Evolutionary conservation across 164 flowering plant species (phyloP).

Genomic region (Nelumbo lutea): DNA sequence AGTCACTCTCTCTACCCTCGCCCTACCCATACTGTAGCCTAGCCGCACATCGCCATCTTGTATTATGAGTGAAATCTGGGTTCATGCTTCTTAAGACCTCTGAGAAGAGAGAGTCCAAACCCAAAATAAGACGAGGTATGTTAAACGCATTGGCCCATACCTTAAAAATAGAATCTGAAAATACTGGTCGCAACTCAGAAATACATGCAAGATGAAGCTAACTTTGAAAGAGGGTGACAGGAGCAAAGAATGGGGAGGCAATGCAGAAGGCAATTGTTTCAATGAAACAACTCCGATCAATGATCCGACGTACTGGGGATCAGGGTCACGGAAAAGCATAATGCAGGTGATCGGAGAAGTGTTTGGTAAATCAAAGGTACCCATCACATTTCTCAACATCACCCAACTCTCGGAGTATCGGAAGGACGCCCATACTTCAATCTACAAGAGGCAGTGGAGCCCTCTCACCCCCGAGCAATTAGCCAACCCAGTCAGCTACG

Average conservation of each 20-base stretch:
- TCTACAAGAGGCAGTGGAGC: constrained; percentile 91
- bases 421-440: constrained; percentile 82
- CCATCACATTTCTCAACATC: constrained; percentile 73
- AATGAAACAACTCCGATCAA: constrained; percentile 60
- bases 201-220: neutral
- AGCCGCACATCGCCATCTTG: too few species aligned
- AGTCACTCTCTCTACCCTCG: too few species aligned
- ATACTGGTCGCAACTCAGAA: too few species aligned
- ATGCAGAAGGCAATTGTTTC: constrained; percentile 56
- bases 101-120: too few species aligned
- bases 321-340: constrained; percentile 44
- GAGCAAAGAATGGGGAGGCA: constrained; percentile 78
- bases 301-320: constrained; percentile 73
- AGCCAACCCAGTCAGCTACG: constrained; percentile 71
- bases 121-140: too few species aligned
- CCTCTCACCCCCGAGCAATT: constrained; percentile 67
- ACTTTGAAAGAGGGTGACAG: constrained; percentile 26
- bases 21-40: too few species aligned
- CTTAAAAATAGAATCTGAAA: too few species aligned
- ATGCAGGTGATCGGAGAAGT: constrained; percentile 73
- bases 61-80: too few species aligned
- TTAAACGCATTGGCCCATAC: too few species aligned
- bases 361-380: constrained; percentile 44
- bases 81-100: too few species aligned
- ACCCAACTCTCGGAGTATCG: constrained; percentile 83